These are phyloP conservation scores for Tieghemostelium lacteum DNA, from an alignment of 78 protist species.

Conservation along the genomic window DNA sequence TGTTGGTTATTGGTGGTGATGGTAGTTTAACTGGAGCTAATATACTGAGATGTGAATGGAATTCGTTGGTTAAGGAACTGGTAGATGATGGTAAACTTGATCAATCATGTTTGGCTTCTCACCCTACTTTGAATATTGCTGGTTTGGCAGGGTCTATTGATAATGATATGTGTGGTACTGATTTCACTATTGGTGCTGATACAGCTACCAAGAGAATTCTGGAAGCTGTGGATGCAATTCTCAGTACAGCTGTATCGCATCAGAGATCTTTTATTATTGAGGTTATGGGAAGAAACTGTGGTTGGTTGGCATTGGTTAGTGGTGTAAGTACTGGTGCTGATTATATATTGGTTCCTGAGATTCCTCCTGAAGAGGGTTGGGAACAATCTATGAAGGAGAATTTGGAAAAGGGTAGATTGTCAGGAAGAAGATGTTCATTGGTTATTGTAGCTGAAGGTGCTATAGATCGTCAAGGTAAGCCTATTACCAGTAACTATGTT, in stretches of 20 bases:
- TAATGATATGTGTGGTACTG: slow-evolving; percentile 89
- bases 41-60: slow-evolving; percentile 81
- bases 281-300: slow-evolving; percentile 89
- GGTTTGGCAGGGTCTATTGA: slow-evolving; percentile 92
- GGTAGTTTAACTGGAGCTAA: slow-evolving; percentile 91
- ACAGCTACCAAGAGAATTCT: slow-evolving; percentile 81
- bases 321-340: slow-evolving; percentile 90
- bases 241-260: slow-evolving; percentile 85
- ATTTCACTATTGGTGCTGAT: slow-evolving; percentile 85
- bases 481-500: slow-evolving; percentile 50
- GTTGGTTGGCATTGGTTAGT: slow-evolving; percentile 83
- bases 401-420: slow-evolving; percentile 40
- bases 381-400: slow-evolving; percentile 62
- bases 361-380: slow-evolving; percentile 85
- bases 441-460: slow-evolving; percentile 90
- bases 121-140: slow-evolving; percentile 32
- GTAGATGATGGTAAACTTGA: neutral
- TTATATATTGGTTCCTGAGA: slow-evolving; percentile 84
- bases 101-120: neutral
- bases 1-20: slow-evolving; percentile 90
- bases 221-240: slow-evolving; percentile 85
- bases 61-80: slow-evolving; percentile 37
- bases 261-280: slow-evolving; percentile 87
- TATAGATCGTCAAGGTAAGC: slow-evolving; percentile 60
- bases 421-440: slow-evolving; percentile 76